phyloP scores from a whole-genome alignment of 176 grass and related monocot species.

The Thinopyrum elongatum region DNA sequence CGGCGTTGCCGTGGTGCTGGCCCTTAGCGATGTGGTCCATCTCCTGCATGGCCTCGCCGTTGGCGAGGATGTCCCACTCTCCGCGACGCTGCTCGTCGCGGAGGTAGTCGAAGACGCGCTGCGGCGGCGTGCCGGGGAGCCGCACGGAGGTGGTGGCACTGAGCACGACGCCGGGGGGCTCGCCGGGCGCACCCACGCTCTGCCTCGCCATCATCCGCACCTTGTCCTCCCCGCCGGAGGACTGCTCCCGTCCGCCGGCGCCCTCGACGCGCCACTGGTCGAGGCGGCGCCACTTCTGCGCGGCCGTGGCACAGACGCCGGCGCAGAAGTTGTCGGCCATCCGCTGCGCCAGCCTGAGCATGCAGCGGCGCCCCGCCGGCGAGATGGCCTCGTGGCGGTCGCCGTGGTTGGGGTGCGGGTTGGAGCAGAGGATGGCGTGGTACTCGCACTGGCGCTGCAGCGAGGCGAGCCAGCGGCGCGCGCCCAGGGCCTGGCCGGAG shows the following conservation, averaged over 20 bases:
- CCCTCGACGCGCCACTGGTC: conserved; percentile 46
- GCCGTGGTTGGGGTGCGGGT: conserved; percentile 36
- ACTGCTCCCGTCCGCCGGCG: not conserved
- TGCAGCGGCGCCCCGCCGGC: conserved; percentile 50
- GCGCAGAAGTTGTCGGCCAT: conserved; percentile 74
- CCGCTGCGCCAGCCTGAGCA: conserved; percentile 73
- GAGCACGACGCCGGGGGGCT: conserved; percentile 60
- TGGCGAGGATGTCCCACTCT: conserved; percentile 74
- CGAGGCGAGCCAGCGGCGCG: conserved; percentile 60
- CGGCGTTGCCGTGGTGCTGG: conserved; percentile 75
- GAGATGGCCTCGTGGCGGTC: conserved; percentile 51
- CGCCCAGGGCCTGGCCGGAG: conserved; percentile 70
- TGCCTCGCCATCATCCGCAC: conserved; percentile 72
- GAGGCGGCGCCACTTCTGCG: conserved; percentile 65
- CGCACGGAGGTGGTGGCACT: conserved; percentile 68
- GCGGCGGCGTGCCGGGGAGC: conserved; percentile 35
- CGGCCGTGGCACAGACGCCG: conserved; percentile 53
- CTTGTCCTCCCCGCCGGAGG: conserved; percentile 41
- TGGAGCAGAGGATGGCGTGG: conserved; percentile 61
- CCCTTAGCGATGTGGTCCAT: conserved; percentile 93
- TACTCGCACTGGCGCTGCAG: conserved; percentile 76
- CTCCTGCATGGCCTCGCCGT: conserved; percentile 83
- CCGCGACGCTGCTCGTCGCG: conserved; percentile 61
- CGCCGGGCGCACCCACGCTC: conserved; percentile 57
- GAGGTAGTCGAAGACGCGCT: conserved; percentile 64